Conservation (phyloP, 1,284 basidiomycete genomes). For the Malassezia obtusa region DNA sequence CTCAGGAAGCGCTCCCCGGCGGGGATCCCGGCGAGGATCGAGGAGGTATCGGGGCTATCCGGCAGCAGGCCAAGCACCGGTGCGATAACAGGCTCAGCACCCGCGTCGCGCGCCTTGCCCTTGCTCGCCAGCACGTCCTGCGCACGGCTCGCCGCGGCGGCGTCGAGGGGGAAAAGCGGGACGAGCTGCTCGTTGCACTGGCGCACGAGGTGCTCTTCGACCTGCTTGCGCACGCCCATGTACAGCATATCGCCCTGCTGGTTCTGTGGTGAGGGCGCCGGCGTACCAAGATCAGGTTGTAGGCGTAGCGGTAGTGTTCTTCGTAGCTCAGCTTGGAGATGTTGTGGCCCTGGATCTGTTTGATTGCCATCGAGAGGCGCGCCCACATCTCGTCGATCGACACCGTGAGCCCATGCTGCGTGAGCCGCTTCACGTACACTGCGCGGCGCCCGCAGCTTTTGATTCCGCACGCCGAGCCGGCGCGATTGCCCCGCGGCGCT, state of each 20-base stretch:
- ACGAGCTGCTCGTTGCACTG: conserved; percentile 69
- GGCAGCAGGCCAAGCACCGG: conserved; percentile 14
- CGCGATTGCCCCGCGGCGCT: conserved; percentile 10
- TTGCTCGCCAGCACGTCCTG: conserved; percentile 12
- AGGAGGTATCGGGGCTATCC: conserved; percentile 31
- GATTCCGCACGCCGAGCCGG: conserved; percentile 14
- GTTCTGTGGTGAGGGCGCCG: conserved; percentile 49
- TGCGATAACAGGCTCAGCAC: neutral
- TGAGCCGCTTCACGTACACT: conserved; percentile 3
- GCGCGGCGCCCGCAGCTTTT: conserved; percentile 17
- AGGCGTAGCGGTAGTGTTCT: conserved; percentile 63
- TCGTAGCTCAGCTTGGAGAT: conserved; percentile 87
- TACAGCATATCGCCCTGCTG: conserved; percentile 74
- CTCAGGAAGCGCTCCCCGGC: conserved; percentile 78
- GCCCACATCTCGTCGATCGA: conserved; percentile 54
- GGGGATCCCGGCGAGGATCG: conserved; percentile 41
- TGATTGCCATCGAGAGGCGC: conserved; percentile 69
- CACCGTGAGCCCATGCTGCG: conserved; percentile 34
- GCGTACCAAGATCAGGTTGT: conserved; percentile 40
- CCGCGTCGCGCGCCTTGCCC: conserved; percentile 15
- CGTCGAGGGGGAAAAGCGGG: conserved; percentile 63
- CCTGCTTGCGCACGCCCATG: conserved; percentile 68
- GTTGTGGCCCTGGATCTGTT: conserved; percentile 90
- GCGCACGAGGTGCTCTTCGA: conserved; percentile 70
- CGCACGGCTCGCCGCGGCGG: conserved; percentile 46